These are phyloP conservation scores for Beverwykella pulmonaria DNA, from an alignment of 495 filamentous ascomycete species.

Conservation along the genomic window DNA sequence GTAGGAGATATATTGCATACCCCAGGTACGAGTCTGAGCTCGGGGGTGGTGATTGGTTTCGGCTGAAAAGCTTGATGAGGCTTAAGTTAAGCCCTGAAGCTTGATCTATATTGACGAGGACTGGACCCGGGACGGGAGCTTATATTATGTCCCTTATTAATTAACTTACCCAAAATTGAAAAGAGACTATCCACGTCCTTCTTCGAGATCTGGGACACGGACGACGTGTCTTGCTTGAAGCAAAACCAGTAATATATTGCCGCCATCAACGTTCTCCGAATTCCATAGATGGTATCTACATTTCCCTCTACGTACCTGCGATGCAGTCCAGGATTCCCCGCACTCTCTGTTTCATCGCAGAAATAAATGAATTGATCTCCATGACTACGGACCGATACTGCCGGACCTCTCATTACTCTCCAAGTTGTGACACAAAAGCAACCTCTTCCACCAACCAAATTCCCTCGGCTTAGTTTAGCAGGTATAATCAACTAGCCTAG, in stretches of 20 bases:
- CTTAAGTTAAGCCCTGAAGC: neutral
- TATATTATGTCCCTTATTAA: too few species aligned
- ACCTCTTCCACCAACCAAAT: too few species aligned
- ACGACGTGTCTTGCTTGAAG: too few species aligned
- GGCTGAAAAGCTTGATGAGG: conserved; percentile 19
- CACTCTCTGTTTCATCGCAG: neutral
- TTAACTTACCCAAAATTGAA: neutral
- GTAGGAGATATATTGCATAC: neutral
- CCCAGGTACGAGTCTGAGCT: neutral
- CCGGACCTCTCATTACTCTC: too few species aligned
- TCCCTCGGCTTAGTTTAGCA: too few species aligned
- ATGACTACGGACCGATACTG: neutral
- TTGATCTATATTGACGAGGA: conserved; percentile 15
- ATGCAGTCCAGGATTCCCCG: conserved; percentile 1
- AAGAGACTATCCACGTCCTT: too few species aligned
- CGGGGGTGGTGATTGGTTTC: neutral
- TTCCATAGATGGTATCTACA: too few species aligned
- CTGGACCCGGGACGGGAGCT: neutral
- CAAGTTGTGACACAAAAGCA: too few species aligned
- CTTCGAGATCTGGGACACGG: too few species aligned
- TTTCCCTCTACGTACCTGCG: neutral
- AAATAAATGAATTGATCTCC: conserved; percentile 2
- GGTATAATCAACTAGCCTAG: too few species aligned
- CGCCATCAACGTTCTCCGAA: too few species aligned
- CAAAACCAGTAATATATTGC: too few species aligned